Percentiles rank a stretch among this genome's conserved stretches.
These are phyloP conservation scores for Rhodotorula toruloides DNA, from an alignment of 768 basidiomycete species.

Conservation along the genomic window DNA sequence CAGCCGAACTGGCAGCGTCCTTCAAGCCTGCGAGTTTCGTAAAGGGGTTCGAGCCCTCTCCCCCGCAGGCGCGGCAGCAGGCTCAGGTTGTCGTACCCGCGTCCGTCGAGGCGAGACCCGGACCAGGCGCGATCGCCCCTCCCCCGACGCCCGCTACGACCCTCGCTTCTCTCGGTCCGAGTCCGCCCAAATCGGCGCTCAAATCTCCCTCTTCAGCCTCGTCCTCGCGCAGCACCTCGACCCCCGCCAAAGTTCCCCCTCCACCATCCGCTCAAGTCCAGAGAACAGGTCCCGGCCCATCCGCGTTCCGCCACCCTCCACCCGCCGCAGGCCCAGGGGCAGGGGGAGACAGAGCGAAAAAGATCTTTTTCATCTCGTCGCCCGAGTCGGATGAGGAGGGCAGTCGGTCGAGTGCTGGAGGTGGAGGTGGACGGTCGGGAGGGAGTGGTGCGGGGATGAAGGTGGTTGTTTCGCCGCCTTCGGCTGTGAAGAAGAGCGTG, in stretches of 20 bases:
- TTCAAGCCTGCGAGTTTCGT: conserved; percentile 33
- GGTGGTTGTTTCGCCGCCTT: conserved; percentile 35
- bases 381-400: conserved; percentile 35
- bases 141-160: conserved; percentile 25
- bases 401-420: conserved; percentile 13
- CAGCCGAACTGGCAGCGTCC: conserved; percentile 30
- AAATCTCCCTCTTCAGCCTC: background rate
- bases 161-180: conserved; percentile 5
- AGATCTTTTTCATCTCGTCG: conserved; percentile 43
- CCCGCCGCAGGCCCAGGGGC: conserved; percentile 6
- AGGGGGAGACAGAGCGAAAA: conserved; percentile 20
- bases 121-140: conserved; percentile 31
- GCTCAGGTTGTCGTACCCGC: background rate
- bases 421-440: too few relatives aligned
- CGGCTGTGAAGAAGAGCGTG: conserved; percentile 24
- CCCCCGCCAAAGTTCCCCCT: conserved; percentile 9
- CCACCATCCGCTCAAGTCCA: background rate
- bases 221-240: background rate
- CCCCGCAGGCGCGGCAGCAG: background rate
- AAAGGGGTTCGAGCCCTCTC: conserved; percentile 31
- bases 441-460: conserved; percentile 1
- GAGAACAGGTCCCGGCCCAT: background rate
- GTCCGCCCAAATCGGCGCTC: conserved; percentile 1
- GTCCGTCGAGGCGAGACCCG: conserved; percentile 16
- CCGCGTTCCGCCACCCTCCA: background rate